phyloP scores from a whole-genome alignment of 495 filamentous ascomycete genomes.

The Haplographium delicatum region DNA sequence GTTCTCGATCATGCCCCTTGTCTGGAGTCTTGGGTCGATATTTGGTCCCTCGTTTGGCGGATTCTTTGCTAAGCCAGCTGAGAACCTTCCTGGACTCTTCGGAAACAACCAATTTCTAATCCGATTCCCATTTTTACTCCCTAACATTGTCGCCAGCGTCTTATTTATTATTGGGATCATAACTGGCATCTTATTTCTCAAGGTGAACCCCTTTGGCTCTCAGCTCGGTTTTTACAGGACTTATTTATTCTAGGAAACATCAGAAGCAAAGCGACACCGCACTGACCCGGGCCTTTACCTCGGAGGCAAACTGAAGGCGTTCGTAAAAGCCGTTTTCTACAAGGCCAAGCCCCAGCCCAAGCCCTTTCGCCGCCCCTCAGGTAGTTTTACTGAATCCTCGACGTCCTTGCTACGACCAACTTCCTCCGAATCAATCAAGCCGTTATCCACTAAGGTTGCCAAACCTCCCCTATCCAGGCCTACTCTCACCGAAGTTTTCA shows the following conservation, averaged over 20 bases:
- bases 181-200: slow-evolving; percentile 66
- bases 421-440: slow-evolving; percentile 9
- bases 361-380: slow-evolving; percentile 31
- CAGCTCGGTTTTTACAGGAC: slow-evolving; percentile 10
- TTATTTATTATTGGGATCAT: slow-evolving; percentile 71
- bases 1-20: slow-evolving; percentile 80
- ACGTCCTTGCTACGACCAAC: slow-evolving; percentile 19
- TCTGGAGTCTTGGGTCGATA: slow-evolving; percentile 77
- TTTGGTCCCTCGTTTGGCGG: slow-evolving; percentile 87
- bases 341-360: slow-evolving; percentile 7
- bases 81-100: slow-evolving; percentile 60
- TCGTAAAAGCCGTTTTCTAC: slow-evolving; percentile 12
- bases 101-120: slow-evolving; percentile 60
- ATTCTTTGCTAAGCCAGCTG: slow-evolving; percentile 70
- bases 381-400: slow-evolving; percentile 45
- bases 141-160: slow-evolving; percentile 67
- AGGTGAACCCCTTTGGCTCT: slow-evolving; percentile 26
- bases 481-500: slow-evolving; percentile 64
- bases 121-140: slow-evolving; percentile 72
- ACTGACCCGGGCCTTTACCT: slow-evolving; percentile 66
- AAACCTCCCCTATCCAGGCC: slow-evolving; percentile 32
- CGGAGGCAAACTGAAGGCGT: slow-evolving; percentile 37
- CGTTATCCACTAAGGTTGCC: slow-evolving; percentile 19
- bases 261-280: slow-evolving; percentile 55
- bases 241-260: slow-evolving; percentile 62